These are phyloP conservation scores for Neurospora terricola DNA, from an alignment of 495 filamentous ascomycete species.

Conservation along the genomic window DNA sequence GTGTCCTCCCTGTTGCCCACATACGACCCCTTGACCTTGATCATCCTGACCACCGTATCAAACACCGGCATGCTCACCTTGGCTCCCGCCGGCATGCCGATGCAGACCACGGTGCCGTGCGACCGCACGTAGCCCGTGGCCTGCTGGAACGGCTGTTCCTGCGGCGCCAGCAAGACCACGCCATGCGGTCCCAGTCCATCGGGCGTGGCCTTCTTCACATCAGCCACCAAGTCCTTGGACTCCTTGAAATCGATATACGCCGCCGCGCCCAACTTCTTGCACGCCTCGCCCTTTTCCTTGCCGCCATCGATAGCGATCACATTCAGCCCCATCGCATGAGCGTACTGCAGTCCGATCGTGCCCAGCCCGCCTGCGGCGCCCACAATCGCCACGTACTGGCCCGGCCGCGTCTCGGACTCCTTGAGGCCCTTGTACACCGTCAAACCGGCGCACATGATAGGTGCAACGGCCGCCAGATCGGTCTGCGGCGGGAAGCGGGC, in stretches of 20 bases:
- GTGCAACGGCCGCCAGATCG: slow-evolving; percentile 62
- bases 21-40: slow-evolving; percentile 82
- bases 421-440: slow-evolving; percentile 86
- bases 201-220: slow-evolving; percentile 61
- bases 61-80: slow-evolving; percentile 74
- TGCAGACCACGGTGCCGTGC: slow-evolving; percentile 67
- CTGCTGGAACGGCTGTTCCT: slow-evolving; percentile 87
- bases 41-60: slow-evolving; percentile 70
- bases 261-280: slow-evolving; percentile 54
- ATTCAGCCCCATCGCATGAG: slow-evolving; percentile 76
- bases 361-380: slow-evolving; percentile 79
- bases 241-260: slow-evolving; percentile 67
- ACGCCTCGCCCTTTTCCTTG: slow-evolving; percentile 63
- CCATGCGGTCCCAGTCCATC: slow-evolving; percentile 77
- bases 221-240: slow-evolving; percentile 62
- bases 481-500: slow-evolving; percentile 65
- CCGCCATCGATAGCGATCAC: slow-evolving; percentile 71
- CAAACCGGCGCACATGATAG: slow-evolving; percentile 77
- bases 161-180: slow-evolving; percentile 71
- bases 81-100: slow-evolving; percentile 71
- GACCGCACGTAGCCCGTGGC: slow-evolving; percentile 69
- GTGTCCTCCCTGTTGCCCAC: slow-evolving; percentile 80
- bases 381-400: slow-evolving; percentile 70
- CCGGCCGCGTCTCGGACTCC: slow-evolving; percentile 57
- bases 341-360: slow-evolving; percentile 68